Percentiles rank a stretch among this genome's conserved stretches.
Evolutionary conservation across 2,329 filamentous ascomycete species (phyloP).

Genomic region (Diatrype stigma): DNA sequence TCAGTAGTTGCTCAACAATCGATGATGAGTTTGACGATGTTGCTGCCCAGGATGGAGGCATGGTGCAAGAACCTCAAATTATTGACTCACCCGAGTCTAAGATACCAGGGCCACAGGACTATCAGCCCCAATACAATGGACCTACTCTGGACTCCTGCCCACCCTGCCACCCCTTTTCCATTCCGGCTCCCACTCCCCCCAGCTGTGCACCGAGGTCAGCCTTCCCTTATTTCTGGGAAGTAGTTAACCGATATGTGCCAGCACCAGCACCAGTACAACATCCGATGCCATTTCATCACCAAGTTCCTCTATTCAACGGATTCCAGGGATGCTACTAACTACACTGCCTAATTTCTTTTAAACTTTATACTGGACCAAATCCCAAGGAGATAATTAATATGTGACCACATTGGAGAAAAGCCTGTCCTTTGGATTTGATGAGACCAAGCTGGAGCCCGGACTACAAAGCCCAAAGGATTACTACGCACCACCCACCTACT

Average conservation of each 20-base stretch:
- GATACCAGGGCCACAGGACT: constrained; percentile 43
- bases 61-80: constrained; percentile 36
- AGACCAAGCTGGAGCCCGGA: background rate
- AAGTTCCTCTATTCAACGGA: constrained; percentile 47
- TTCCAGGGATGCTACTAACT: constrained; percentile 49
- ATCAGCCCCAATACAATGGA: constrained; percentile 42
- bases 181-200: constrained; percentile 21
- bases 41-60: constrained; percentile 38
- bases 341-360: background rate
- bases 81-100: constrained; percentile 44
- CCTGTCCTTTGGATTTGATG: background rate
- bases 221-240: constrained; percentile 46
- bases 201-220: constrained; percentile 43
- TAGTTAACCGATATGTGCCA: constrained; percentile 48
- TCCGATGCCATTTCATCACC: constrained; percentile 48
- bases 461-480: background rate
- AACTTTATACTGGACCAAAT: background rate
- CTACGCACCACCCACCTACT: background rate
- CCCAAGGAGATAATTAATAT: background rate
- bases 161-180: constrained; percentile 26
- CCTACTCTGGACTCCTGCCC: constrained; percentile 32
- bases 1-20: constrained; percentile 49
- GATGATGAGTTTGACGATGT: constrained; percentile 44
- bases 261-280: constrained; percentile 45
- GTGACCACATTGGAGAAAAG: background rate